Evolutionary conservation across 352 stramenopile species (phyloP).

Genomic region (Albugo candida): DNA sequence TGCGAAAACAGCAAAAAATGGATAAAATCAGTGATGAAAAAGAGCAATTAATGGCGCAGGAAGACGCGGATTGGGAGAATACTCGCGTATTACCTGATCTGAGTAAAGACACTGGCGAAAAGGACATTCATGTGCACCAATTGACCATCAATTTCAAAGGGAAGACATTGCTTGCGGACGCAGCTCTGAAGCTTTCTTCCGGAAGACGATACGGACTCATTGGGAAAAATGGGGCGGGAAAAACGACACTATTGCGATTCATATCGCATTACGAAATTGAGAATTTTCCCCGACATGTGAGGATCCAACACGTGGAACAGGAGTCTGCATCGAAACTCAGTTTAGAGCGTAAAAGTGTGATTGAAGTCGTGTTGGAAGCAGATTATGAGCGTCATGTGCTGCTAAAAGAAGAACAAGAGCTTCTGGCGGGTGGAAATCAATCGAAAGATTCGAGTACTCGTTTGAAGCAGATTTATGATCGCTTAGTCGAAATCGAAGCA

Average conservation of each 20-base stretch:
- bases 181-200: conserved; percentile 68
- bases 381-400: conserved; percentile 89
- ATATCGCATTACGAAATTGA: conserved; percentile 94
- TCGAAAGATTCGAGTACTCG: conserved; percentile 23
- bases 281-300: conserved; percentile 88
- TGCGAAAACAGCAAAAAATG: conserved; percentile 59
- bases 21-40: conserved; percentile 37
- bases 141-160: conserved; percentile 82
- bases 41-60: conserved; percentile 31
- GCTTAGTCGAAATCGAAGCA: conserved; percentile 77
- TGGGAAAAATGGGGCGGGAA: conserved; percentile 83
- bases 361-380: conserved; percentile 87
- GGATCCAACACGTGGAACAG: conserved; percentile 91
- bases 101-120: conserved; percentile 55
- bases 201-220: conserved; percentile 84
- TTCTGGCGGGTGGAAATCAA: conserved; percentile 43
- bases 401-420: conserved; percentile 85
- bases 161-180: conserved; percentile 74
- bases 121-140: conserved; percentile 76
- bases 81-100: conserved; percentile 50
- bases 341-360: conserved; percentile 63
- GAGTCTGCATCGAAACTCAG: conserved; percentile 79
- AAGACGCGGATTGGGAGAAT: conserved; percentile 67
- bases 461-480: conserved; percentile 70
- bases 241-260: conserved; percentile 91